Evolutionary conservation across 108 stramenopile genomes (phyloP).

Genomic region (Halocafeteria seosinensis): DNA sequence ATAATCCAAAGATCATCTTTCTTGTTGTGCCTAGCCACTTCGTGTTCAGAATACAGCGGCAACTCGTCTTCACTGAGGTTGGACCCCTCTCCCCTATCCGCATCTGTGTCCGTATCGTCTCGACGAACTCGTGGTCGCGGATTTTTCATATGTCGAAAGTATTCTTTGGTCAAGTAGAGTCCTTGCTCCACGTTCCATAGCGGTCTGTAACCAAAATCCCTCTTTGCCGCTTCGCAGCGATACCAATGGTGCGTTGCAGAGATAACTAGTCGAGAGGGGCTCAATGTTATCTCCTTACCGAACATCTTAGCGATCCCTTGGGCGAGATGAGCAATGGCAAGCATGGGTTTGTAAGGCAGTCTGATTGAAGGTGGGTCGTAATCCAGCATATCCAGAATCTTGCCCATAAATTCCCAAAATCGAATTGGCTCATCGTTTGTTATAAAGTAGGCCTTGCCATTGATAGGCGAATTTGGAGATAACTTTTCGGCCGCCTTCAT

Average conservation of each 20-base stretch:
- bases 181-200: slow-evolving; percentile 18
- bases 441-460: slow-evolving; percentile 18
- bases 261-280: slow-evolving; percentile 6
- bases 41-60: too few species aligned
- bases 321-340: slow-evolving; percentile 4
- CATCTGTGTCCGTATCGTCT: not conserved
- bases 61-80: too few species aligned
- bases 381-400: slow-evolving; percentile 14
- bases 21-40: slow-evolving; percentile 68
- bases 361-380: slow-evolving; percentile 8
- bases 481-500: slow-evolving; percentile 16
- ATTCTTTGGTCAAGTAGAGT: not conserved
- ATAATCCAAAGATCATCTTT: slow-evolving; percentile 76
- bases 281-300: slow-evolving; percentile 9
- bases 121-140: not conserved
- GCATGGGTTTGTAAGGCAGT: slow-evolving; percentile 10
- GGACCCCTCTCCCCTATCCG: not conserved
- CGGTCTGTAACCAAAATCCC: slow-evolving; percentile 20
- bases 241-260: slow-evolving; percentile 14
- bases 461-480: not conserved
- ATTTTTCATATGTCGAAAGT: not conserved
- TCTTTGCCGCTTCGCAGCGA: slow-evolving; percentile 14
- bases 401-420: slow-evolving; percentile 14
- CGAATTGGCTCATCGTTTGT: slow-evolving; percentile 26
- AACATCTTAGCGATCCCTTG: slow-evolving; percentile 11